These are phyloP conservation scores for Colletotrichum sp. DNA, from an alignment of 2,329 filamentous ascomycete species.

Conservation along the genomic window DNA sequence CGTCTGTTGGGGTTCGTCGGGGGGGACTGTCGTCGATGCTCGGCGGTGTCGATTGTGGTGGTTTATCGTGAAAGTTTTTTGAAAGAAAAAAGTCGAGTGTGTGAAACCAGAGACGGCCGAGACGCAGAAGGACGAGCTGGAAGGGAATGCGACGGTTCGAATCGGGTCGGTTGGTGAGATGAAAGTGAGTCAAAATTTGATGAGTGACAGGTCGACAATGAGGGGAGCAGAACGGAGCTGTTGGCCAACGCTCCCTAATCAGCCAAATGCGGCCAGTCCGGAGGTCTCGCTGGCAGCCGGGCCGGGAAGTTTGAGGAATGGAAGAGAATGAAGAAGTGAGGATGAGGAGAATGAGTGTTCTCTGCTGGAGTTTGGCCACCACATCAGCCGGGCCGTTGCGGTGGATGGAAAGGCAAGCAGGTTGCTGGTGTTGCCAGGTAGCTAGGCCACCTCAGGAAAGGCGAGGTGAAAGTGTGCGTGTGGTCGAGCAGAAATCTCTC, in stretches of 20 bases:
- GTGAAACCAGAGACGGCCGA: neutral
- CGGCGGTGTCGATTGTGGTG: neutral
- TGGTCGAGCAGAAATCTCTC: neutral
- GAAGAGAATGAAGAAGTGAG: neutral
- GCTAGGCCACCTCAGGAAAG: neutral
- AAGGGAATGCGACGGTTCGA: neutral
- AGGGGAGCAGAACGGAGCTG: neutral
- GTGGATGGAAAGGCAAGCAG: no score
- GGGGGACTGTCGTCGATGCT: neutral
- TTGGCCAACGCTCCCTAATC: neutral
- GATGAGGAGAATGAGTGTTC: neutral
- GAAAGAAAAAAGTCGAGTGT: neutral
- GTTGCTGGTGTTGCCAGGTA: neutral
- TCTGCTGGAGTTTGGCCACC: neutral
- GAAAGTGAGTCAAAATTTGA: conserved; percentile 14
- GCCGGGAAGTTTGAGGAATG: neutral
- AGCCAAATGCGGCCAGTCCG: conserved; percentile 4
- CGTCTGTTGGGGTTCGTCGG: neutral
- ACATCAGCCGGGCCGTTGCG: neutral
- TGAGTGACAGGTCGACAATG: neutral
- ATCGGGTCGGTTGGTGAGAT: neutral
- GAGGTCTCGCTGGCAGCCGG: neutral
- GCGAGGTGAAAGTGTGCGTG: neutral
- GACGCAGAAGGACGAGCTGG: neutral
- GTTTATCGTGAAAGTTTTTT: neutral